Percentiles rank a stretch among this genome's conserved stretches.
Conservation (phyloP, 108 stramenopile genomes). For the Chaetoceros tenuissimus region DNA sequence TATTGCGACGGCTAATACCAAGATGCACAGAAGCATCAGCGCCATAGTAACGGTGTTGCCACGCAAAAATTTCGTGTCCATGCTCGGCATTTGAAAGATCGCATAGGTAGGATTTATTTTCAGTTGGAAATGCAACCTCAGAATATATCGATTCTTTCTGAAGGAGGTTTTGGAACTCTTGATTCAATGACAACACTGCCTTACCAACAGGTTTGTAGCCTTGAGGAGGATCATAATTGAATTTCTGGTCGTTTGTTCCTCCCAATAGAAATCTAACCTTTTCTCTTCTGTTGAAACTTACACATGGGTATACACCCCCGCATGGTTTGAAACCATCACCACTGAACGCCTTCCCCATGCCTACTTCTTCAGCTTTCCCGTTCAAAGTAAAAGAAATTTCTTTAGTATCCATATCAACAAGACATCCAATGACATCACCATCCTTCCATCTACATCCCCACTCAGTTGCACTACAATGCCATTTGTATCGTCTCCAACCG, state of each 20-base stretch:
- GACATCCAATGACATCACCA: slow-evolving; percentile 83
- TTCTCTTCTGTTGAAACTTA: slow-evolving; percentile 80
- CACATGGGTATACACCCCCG: slow-evolving; percentile 83
- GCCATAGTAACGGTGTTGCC: slow-evolving; percentile 84
- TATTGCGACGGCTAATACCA: slow-evolving; percentile 42
- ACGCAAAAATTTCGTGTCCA: slow-evolving; percentile 84
- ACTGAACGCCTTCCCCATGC: slow-evolving; percentile 80
- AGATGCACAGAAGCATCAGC: slow-evolving; percentile 84
- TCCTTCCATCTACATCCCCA: slow-evolving; percentile 93
- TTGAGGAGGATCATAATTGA: slow-evolving; percentile 55
- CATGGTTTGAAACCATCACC: slow-evolving; percentile 78
- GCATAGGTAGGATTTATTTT: slow-evolving; percentile 49
- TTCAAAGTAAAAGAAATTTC: slow-evolving; percentile 85
- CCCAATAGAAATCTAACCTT: slow-evolving; percentile 65
- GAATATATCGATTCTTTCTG: slow-evolving; percentile 46
- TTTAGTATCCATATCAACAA: slow-evolving; percentile 82
- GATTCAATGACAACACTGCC: slow-evolving; percentile 50
- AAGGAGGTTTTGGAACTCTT: slow-evolving; percentile 42
- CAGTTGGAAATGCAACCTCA: slow-evolving; percentile 2
- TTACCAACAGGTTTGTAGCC: slow-evolving; percentile 80
- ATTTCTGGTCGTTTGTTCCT: slow-evolving; percentile 49
- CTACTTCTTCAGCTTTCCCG: slow-evolving; percentile 80
- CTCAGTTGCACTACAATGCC: slow-evolving; percentile 82
- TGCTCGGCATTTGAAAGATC: slow-evolving; percentile 87
- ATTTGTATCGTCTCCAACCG: slow-evolving; percentile 90